Evolutionary conservation across 148 eudicot species (phyloP), one percentile per base, ranked within the genome.

Genomic region (Bassia scoparia): DNA sequence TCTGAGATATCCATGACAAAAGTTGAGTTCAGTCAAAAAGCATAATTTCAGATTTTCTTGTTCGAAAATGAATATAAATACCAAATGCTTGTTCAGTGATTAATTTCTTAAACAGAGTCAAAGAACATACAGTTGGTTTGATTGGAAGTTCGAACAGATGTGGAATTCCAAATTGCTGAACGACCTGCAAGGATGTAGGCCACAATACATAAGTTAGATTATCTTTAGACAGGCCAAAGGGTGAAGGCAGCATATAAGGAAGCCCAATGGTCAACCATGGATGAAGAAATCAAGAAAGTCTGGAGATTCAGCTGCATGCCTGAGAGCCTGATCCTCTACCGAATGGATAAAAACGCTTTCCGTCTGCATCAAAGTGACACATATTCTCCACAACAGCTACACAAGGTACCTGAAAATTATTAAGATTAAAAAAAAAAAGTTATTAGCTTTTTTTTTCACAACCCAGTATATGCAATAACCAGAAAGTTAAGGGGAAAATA

Each of bases 301-400:
- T 54, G 35, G 74, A 60, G 54, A 72, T 71, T 41, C 53, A 75
- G 83, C 56, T 69, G 75, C 88, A 83, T 85, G 86, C 99, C 97
- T 95, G 96, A 78, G 97, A 85, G 44, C 99, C 99, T 50, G 99
- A 95, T 76, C 99, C 99, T 86, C 90, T 87, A 62, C 99, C 99
- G 81, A 95, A 95, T 24, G 99, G 99, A 78, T 95, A 92, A 72
- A 87, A 90, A 44, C 99, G 94, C 85, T 92, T 92, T 74, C 99
- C 99, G 83, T 95, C 99, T 18, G 97, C 99, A 81, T 95, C 99
- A 79, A 95, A 95, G 81, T 92, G 97, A 83, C 92, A 92, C 99
- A 95, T 95, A 71, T 95, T 95, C 83, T 95, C 99, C 59, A 95
- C 97, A 64, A 95, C 99, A 72, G 99, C 97, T 56, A 95, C 93